Conservation (phyloP, 768 basidiomycete genomes). For the Lactifluus subvellereus region DNA sequence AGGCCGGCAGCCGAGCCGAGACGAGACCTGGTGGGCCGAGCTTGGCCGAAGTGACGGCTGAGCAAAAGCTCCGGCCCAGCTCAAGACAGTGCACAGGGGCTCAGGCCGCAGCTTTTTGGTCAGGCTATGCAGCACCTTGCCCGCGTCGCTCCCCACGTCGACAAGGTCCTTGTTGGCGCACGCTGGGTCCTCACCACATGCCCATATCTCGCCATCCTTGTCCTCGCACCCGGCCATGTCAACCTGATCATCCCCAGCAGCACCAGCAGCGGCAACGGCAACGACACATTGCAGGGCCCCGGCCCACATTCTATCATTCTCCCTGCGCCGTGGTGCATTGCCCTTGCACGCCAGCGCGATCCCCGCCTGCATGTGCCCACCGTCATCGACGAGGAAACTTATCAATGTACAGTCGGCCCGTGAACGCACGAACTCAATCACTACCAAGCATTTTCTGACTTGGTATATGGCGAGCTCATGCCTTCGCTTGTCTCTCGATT, state of each 20-base stretch:
- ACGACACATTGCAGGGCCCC: background rate
- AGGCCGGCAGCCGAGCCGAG: too few relatives aligned
- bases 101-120: too few relatives aligned
- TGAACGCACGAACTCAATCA: constrained; percentile 69
- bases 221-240: constrained; percentile 15
- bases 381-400: constrained; percentile 75
- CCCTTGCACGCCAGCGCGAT: constrained; percentile 7
- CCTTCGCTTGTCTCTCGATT: constrained; percentile 62
- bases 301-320: background rate
- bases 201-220: constrained; percentile 19
- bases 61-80: too few relatives aligned
- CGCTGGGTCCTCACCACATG: constrained; percentile 10
- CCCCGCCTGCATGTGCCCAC: constrained; percentile 17
- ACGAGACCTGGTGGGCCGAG: too few relatives aligned
- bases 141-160: background rate
- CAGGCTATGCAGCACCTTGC: too few relatives aligned
- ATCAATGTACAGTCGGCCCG: constrained; percentile 90
- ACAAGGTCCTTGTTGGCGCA: background rate
- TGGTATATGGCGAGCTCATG: constrained; percentile 87
- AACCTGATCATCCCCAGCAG: too few relatives aligned
- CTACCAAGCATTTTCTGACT: constrained; percentile 79
- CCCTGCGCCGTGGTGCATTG: background rate
- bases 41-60: too few relatives aligned
- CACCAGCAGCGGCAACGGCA: background rate
- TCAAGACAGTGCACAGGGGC: too few relatives aligned